phyloP scores from a whole-genome alignment of 345 rosid genomes.

The Isatis tinctoria region DNA sequence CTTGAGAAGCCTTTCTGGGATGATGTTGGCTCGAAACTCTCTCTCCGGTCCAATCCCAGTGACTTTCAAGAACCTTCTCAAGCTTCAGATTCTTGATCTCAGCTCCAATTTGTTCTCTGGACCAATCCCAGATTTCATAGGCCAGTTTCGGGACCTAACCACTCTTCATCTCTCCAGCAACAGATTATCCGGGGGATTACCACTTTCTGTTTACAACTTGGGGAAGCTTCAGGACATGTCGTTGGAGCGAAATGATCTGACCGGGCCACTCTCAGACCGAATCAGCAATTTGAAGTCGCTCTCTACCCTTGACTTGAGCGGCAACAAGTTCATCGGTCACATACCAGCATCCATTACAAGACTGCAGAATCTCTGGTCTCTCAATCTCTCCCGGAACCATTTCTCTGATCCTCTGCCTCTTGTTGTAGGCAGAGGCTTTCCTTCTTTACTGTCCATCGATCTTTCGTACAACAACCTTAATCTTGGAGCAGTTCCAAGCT shows the following conservation, averaged over 20 bases:
- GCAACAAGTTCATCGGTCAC: conserved; percentile 61
- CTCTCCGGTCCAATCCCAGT: conserved; percentile 69
- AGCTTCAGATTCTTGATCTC: conserved; percentile 68
- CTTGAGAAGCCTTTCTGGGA: conserved; percentile 39
- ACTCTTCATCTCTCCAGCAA: conserved; percentile 65
- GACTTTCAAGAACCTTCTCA: conserved; percentile 42
- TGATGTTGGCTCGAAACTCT: conserved; percentile 56
- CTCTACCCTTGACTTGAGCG: conserved; percentile 54
- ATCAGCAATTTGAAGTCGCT: conserved; percentile 66
- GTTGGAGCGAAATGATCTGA: conserved; percentile 58
- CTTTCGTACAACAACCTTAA: conserved; percentile 77
- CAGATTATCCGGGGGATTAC: conserved; percentile 54
- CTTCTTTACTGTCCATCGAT: conserved; percentile 70
- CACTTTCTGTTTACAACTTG: conserved; percentile 56
- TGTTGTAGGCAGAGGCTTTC: conserved; percentile 48
- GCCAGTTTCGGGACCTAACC: conserved; percentile 48
- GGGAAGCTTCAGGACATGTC: conserved; percentile 50
- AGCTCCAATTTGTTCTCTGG: conserved; percentile 73
- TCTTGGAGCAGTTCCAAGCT: conserved; percentile 63
- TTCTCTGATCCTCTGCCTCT: conserved; percentile 63
- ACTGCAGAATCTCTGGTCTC: conserved; percentile 77
- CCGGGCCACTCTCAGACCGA: conserved; percentile 62
- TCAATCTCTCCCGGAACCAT: conserved; percentile 75
- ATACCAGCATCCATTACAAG: conserved; percentile 63
- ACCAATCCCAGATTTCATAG: conserved; percentile 50